These are phyloP conservation scores for Hypoxylon sp. DNA, from an alignment of 2,329 filamentous ascomycete genomes.

Conservation along the genomic window DNA sequence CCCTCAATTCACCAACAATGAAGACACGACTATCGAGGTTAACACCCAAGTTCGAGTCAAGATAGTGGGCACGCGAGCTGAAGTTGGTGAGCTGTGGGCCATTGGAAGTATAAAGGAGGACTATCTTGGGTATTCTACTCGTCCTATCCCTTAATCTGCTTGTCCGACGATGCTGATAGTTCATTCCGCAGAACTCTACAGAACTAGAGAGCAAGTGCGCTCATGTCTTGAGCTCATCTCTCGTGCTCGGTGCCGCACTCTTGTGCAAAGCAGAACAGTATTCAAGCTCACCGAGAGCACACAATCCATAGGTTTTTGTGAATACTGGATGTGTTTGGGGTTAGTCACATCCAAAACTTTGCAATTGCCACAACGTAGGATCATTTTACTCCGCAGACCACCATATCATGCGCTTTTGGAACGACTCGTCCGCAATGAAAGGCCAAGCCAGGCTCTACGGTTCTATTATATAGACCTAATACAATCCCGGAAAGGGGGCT, in stretches of 20 bases:
- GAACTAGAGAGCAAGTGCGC: constrained; percentile 37
- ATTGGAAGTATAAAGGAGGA: constrained; percentile 97
- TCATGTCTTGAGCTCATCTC: constrained; percentile 8
- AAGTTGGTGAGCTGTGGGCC: constrained; percentile 95
- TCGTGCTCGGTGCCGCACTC: constrained; percentile 9
- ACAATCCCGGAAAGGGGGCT: constrained; percentile 17
- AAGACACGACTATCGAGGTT: constrained; percentile 92
- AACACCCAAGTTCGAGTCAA: constrained; percentile 94
- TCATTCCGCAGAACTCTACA: constrained; percentile 48
- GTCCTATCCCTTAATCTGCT: constrained; percentile 11
- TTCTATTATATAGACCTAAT: constrained; percentile 10
- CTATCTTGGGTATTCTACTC: constrained; percentile 72
- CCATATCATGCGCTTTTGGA: background rate
- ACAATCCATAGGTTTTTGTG: constrained; percentile 34
- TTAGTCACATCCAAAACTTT: constrained; percentile 19
- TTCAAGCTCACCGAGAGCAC: constrained; percentile 14
- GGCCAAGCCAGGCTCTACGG: constrained; percentile 7
- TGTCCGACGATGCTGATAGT: constrained; percentile 19
- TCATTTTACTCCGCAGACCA: background rate
- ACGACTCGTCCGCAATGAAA: constrained; percentile 5
- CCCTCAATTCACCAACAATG: constrained; percentile 96
- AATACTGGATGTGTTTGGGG: constrained; percentile 26
- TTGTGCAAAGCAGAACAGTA: constrained; percentile 7
- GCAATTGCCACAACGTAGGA: constrained; percentile 11
- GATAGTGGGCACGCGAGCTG: constrained; percentile 92